These are phyloP conservation scores for Corylus avellana DNA, from an alignment of 306 rosid genomes.

Conservation along the genomic window DNA sequence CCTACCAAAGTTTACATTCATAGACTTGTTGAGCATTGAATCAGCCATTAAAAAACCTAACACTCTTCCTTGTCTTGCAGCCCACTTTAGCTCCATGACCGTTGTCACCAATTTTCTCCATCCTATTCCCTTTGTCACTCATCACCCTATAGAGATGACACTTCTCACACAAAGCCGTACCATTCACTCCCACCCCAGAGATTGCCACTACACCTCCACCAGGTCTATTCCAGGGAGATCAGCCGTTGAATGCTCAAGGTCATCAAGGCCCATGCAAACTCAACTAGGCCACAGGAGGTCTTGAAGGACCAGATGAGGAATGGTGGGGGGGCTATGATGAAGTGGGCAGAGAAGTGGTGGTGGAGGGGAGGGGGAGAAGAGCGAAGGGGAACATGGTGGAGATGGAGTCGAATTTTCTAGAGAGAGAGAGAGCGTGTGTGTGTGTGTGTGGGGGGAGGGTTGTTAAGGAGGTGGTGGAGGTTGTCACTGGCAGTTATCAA, in stretches of 20 bases:
- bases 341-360: too few species aligned
- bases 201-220: not conserved
- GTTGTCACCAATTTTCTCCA: not conserved
- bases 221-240: not conserved
- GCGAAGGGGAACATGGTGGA: too few species aligned
- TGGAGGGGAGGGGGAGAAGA: too few species aligned
- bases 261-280: not conserved
- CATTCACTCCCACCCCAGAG: not conserved
- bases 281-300: not conserved
- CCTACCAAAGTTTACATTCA: too few species aligned
- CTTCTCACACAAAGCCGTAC: not conserved
- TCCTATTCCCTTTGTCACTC: not conserved
- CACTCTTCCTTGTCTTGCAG: not conserved
- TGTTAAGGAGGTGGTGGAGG: too few species aligned
- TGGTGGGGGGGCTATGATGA: not conserved
- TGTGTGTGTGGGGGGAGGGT: too few species aligned
- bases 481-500: too few species aligned
- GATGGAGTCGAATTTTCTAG: too few species aligned
- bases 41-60: not conserved
- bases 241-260: not conserved
- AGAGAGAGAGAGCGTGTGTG: too few species aligned
- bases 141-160: not conserved
- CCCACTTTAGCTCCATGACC: not conserved
- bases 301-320: not conserved
- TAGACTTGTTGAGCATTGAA: too few species aligned